These are phyloP conservation scores for Penicillium cosmopolitanum DNA, from an alignment of 495 filamentous ascomycete species.

Conservation along the genomic window DNA sequence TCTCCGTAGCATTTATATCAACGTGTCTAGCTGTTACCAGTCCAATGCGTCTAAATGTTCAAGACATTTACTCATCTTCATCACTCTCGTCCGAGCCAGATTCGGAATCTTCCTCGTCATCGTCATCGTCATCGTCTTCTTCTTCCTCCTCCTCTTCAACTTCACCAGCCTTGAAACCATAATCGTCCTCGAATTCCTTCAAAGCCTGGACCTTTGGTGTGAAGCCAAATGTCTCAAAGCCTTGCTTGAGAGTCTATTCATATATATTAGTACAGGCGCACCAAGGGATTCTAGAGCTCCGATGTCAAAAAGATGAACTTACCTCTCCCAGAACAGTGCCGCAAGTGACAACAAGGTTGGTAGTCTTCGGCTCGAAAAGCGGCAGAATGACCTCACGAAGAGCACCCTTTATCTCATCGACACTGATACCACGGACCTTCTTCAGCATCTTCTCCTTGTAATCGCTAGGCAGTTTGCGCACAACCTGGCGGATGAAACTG, in stretches of 20 bases:
- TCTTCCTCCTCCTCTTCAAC: conserved; percentile 68
- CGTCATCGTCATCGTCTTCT: conserved; percentile 61
- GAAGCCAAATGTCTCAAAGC: conserved; percentile 76
- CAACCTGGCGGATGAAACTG: conserved; percentile 80
- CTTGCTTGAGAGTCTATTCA: conserved; percentile 67
- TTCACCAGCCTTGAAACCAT: conserved; percentile 75
- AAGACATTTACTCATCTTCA: conserved; percentile 28
- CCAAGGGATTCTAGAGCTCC: too few species aligned
- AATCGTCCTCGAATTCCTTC: conserved; percentile 85
- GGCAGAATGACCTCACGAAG: conserved; percentile 77
- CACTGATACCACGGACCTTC: conserved; percentile 72
- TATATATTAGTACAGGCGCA: conserved; percentile 8
- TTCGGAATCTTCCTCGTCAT: conserved; percentile 42
- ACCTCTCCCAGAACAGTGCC: conserved; percentile 84
- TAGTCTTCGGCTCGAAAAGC: conserved; percentile 72
- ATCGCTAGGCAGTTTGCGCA: conserved; percentile 74
- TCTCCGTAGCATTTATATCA: conserved; percentile 13
- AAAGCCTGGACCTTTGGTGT: conserved; percentile 74
- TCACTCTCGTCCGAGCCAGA: conserved; percentile 48
- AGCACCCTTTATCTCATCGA: conserved; percentile 75
- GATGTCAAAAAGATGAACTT: conserved; percentile 29
- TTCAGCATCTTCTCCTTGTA: conserved; percentile 77
- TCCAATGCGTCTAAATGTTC: conserved; percentile 18
- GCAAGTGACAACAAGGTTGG: conserved; percentile 89
- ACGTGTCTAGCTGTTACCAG: conserved; percentile 12